phyloP scores from a whole-genome alignment of 148 eudicot genomes.

The Vaccinium myrtillus region DNA sequence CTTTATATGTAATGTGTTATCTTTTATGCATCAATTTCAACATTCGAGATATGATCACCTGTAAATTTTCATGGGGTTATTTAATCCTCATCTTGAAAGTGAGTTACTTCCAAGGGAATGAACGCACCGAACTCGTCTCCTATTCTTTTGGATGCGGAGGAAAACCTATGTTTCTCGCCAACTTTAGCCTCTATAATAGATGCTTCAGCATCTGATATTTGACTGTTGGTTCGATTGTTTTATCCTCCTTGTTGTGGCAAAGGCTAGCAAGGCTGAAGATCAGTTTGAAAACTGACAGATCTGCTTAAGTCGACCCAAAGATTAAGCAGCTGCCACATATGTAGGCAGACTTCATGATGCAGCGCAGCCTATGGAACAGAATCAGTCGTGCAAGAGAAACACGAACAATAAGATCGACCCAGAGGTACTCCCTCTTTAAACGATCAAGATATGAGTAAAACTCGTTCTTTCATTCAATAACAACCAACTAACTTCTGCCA shows the following conservation, averaged over 20 bases:
- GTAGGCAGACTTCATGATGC: too few species aligned
- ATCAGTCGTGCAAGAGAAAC: too few species aligned
- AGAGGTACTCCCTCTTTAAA: too few species aligned
- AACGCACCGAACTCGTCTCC: too few species aligned
- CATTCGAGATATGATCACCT: neutral
- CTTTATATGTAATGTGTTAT: neutral
- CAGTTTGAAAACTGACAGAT: neutral
- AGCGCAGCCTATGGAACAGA: too few species aligned
- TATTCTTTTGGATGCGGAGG: neutral
- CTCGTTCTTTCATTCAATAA: too few species aligned
- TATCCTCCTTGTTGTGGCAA: neutral
- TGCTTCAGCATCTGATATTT: neutral
- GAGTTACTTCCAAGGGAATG: neutral
- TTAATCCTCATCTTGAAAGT: neutral
- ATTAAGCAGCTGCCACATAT: too few species aligned
- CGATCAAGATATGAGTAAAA: too few species aligned
- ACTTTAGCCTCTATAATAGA: neutral
- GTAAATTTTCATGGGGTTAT: neutral
- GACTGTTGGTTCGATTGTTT: neutral
- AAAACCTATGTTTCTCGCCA: too few species aligned
- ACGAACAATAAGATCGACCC: too few species aligned
- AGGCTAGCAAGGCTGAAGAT: neutral
- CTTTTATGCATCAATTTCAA: neutral
- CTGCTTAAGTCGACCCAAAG: neutral
- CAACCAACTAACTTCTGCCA: too few species aligned